Percentiles rank a stretch among this genome's conserved stretches.
Conservation (phyloP, 225 moss, liverwort and hornwort species). For the Pleurozium schreberi region DNA sequence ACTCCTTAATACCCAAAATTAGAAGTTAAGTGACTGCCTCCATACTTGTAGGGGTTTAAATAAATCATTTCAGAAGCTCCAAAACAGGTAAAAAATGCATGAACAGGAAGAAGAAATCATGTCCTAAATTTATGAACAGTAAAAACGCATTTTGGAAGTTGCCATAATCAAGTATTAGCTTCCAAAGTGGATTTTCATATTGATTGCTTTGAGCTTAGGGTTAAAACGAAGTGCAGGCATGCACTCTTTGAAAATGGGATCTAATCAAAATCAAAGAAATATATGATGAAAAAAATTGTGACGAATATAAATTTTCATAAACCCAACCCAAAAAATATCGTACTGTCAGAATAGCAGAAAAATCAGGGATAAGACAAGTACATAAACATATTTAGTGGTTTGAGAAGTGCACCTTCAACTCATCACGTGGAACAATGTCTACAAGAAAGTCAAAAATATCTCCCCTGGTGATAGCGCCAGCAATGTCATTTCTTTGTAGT, state of each 20-base stretch:
- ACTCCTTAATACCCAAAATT: background rate
- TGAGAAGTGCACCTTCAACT: constrained; percentile 53
- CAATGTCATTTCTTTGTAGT: constrained; percentile 80
- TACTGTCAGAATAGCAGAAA: background rate
- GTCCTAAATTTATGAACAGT: background rate
- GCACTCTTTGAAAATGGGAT: background rate
- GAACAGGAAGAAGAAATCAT: background rate
- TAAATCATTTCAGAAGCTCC: background rate
- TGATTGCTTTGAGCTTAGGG: background rate
- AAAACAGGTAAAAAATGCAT: background rate
- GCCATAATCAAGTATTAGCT: background rate
- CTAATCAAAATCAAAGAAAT: background rate
- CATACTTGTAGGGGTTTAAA: background rate
- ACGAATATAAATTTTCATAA: background rate
- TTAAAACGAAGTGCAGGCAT: background rate
- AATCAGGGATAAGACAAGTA: background rate
- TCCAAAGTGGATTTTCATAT: background rate
- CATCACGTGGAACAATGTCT: constrained; percentile 81
- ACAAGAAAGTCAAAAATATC: constrained; percentile 93
- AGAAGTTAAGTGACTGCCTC: background rate
- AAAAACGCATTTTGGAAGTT: background rate
- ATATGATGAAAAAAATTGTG: background rate
- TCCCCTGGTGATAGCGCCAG: constrained; percentile 76
- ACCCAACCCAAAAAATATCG: background rate
- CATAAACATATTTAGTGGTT: background rate